A percentile compares a stretch with the other conserved stretches of the same genome.
Conservation (phyloP, 495 filamentous ascomycete species). For the Talaromyces nanjingensis region DNA sequence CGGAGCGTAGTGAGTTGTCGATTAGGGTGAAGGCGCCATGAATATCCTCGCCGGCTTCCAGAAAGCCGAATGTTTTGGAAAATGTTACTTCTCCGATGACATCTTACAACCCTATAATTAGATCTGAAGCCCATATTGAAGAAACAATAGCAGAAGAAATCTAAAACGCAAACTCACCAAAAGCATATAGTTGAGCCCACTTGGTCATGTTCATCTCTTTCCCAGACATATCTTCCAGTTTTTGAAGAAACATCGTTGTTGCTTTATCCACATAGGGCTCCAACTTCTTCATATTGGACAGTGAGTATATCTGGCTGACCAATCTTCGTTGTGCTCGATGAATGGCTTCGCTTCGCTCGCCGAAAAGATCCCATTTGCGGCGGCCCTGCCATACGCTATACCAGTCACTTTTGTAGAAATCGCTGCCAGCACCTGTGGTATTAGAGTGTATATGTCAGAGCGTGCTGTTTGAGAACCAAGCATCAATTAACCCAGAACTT, state of each 20-base stretch:
- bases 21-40: background rate
- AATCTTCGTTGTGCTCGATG: slow-evolving; percentile 21
- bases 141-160: too few relatives aligned
- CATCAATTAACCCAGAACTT: background rate
- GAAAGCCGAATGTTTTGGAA: background rate
- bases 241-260: slow-evolving; percentile 23
- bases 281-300: slow-evolving; percentile 33
- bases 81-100: background rate
- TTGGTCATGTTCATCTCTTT: background rate
- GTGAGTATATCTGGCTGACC: slow-evolving; percentile 28
- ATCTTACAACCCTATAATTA: background rate
- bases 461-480: background rate
- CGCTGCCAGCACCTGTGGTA: background rate
- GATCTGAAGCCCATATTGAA: background rate
- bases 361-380: background rate
- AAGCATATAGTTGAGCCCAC: background rate
- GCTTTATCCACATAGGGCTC: slow-evolving; percentile 31
- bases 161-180: background rate
- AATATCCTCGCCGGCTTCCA: background rate
- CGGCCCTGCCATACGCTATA: background rate
- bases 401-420: background rate
- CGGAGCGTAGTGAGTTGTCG: background rate
- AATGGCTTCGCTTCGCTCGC: background rate
- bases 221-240: slow-evolving; percentile 12
- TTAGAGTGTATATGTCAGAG: background rate